Evolutionary conservation across 352 stramenopile genomes (phyloP), one percentile per base, ranked within the genome.

Genomic region (Blastocystis sp.): DNA sequence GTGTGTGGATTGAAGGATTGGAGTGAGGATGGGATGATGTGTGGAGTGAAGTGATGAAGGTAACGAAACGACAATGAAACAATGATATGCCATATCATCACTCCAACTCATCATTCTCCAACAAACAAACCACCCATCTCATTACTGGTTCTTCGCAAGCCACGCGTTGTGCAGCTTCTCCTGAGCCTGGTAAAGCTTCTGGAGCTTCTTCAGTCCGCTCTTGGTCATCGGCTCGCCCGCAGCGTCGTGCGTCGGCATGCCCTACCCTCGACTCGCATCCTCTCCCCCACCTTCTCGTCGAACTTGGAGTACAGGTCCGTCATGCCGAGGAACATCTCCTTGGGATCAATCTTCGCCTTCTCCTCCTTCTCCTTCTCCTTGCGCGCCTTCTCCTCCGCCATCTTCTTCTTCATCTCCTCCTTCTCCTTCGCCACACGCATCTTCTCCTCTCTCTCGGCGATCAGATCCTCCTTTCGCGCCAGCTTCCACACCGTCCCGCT

Each of bases 101-200:
- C 51, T 59, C 38, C 57, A 18, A 21, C 57, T 11, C 11, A 44
- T 67, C 32, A 44, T 34, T 32, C 8, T 18, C 29, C 6, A 44
- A 44, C 57, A 44, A 34, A 42, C 57, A 67, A 34, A 67, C 32
- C 8, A 38, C 1, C 32, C 24, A 4, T 18, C 7, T 76, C 4
- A 76, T 18, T 51, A 38, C 38, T 76, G 38, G 36, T 64, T 81
- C 46, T 63, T 81, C 3, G 44, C 53, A 9, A 63, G 6, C 69
- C 69, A 81, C n/a, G 69, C 51, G 6, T 85, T 72, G 29, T 85
- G 51, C 14, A 94, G 88, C 86, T 94, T 91, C 87, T 95, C 94
- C 87, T 99, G 96, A 89, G 98, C 98, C 54, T 92, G 89, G 88
- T 95, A 92, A 56, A 97, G 94, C 89, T 98, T 98, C 32, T 92